A percentile compares a stretch with the other conserved stretches of the same genome.
Evolutionary conservation across 371 early-diverging fungal genomes (phyloP).

Genomic region (Umbelopsis sp.): DNA sequence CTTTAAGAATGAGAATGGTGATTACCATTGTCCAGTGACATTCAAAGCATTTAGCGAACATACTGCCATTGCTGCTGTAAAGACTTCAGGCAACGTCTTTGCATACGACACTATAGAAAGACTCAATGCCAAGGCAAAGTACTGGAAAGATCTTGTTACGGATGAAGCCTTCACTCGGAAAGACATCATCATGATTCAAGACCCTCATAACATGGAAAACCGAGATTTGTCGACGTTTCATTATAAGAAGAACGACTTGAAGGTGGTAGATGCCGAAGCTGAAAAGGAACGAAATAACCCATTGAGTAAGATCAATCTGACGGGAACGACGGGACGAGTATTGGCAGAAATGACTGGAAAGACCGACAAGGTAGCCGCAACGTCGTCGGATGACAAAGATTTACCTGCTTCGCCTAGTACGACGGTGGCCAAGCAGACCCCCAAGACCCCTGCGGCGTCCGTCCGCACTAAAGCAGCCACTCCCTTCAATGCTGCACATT

Average conservation of each 20-base stretch:
- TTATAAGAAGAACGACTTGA: slow-evolving; percentile 71
- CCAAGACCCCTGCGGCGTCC: slow-evolving; percentile 35
- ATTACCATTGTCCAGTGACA: slow-evolving; percentile 90
- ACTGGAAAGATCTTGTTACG: slow-evolving; percentile 87
- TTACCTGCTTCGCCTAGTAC: slow-evolving; percentile 10
- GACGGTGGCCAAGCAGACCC: slow-evolving; percentile 24
- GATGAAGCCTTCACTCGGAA: slow-evolving; percentile 85
- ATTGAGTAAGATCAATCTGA: slow-evolving; percentile 69
- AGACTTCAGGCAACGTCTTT: slow-evolving; percentile 88
- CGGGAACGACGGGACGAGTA: slow-evolving; percentile 65
- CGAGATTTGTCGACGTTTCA: slow-evolving; percentile 76
- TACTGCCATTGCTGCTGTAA: slow-evolving; percentile 91
- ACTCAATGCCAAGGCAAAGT: slow-evolving; percentile 82
- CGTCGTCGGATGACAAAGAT: no score
- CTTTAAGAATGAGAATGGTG: slow-evolving; percentile 79
- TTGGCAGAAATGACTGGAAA: slow-evolving; percentile 54
- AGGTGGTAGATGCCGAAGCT: slow-evolving; percentile 52
- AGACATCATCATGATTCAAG: slow-evolving; percentile 90
- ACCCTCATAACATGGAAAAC: slow-evolving; percentile 81
- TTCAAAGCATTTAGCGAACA: slow-evolving; percentile 85
- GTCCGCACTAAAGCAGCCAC: slow-evolving; percentile 48
- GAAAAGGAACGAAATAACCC: slow-evolving; percentile 54
- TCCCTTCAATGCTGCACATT: slow-evolving; percentile 81
- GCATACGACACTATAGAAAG: slow-evolving; percentile 86
- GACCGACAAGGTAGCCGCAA: slow-evolving; percentile 27